phyloP scores from a whole-genome alignment of 1,284 basidiomycete genomes.

The Papiliotrema laurentii region DNA sequence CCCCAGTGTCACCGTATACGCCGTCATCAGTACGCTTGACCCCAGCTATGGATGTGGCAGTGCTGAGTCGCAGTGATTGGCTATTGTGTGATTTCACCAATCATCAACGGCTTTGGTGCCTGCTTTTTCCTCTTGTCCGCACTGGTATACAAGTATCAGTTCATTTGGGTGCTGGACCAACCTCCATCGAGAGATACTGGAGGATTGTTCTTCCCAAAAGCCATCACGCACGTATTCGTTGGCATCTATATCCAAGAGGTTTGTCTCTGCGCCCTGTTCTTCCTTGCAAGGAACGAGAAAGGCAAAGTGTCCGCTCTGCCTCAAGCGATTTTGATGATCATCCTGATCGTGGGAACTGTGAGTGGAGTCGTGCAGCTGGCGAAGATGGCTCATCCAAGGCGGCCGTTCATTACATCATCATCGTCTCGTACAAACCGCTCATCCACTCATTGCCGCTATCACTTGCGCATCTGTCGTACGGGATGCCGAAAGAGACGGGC shows the following conservation, averaged over 20 bases:
- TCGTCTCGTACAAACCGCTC: slow-evolving; percentile 58
- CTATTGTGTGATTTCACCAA: slow-evolving; percentile 87
- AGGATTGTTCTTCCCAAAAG: slow-evolving; percentile 92
- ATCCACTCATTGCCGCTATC: slow-evolving; percentile 65
- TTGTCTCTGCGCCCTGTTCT: slow-evolving; percentile 80
- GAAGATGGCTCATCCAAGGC: no score
- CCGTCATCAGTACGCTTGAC: slow-evolving; percentile 64
- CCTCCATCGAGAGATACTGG: slow-evolving; percentile 75
- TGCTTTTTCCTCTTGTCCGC: slow-evolving; percentile 81
- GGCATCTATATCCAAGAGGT: slow-evolving; percentile 80
- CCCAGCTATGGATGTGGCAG: slow-evolving; percentile 22
- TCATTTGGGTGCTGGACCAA: slow-evolving; percentile 72
- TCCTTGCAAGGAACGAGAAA: slow-evolving; percentile 63
- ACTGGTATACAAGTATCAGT: slow-evolving; percentile 82
- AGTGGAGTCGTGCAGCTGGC: slow-evolving; percentile 31
- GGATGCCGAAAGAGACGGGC: slow-evolving; percentile 39
- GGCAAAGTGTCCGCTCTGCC: slow-evolving; percentile 58
- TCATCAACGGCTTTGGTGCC: slow-evolving; percentile 87
- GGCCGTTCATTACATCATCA: slow-evolving; percentile 64
- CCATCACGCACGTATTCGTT: slow-evolving; percentile 88
- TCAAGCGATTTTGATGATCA: slow-evolving; percentile 74
- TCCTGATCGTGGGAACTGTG: slow-evolving; percentile 74
- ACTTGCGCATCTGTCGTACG: slow-evolving; percentile 66
- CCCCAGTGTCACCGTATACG: slow-evolving; percentile 63
- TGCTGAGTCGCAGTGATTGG: slow-evolving; percentile 55